phyloP scores from a whole-genome alignment of 2,329 filamentous ascomycete species.

The Pestalotiopsis sp. region DNA sequence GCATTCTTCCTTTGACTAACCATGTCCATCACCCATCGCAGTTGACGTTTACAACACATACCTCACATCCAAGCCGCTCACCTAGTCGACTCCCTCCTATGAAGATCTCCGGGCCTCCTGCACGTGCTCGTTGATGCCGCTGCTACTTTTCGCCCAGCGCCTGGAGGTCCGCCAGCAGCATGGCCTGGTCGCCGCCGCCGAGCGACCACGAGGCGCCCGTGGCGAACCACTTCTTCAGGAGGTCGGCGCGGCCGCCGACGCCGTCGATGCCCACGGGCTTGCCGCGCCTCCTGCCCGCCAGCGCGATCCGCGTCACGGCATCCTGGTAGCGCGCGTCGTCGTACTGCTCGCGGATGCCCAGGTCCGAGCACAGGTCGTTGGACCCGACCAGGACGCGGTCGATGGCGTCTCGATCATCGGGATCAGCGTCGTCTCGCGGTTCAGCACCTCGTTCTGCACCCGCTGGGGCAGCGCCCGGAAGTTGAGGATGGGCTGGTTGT shows the following conservation, averaged over 20 bases:
- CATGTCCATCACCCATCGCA: too few species aligned
- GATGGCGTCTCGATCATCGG: conserved; percentile 42
- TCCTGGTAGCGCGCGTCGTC: conserved; percentile 34
- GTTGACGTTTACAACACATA: too few species aligned
- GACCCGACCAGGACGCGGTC: conserved; percentile 45
- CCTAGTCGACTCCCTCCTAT: background rate
- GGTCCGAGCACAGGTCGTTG: conserved; percentile 45
- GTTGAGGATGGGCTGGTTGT: conserved; percentile 24
- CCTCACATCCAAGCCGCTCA: too few species aligned
- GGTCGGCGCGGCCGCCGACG: conserved; percentile 40
- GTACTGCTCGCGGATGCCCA: conserved; percentile 44
- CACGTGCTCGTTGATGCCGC: background rate
- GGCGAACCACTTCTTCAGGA: conserved; percentile 37
- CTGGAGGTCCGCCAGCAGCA: background rate
- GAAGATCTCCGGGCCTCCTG: background rate
- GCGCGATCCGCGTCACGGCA: conserved; percentile 35
- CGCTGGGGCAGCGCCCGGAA: conserved; percentile 14
- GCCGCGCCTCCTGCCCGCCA: conserved; percentile 38
- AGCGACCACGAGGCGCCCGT: conserved; percentile 23
- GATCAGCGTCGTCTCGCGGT: conserved; percentile 37
- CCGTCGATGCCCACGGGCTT: conserved; percentile 44
- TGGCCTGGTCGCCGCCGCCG: background rate
- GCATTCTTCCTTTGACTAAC: too few species aligned
- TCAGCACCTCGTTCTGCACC: conserved; percentile 25
- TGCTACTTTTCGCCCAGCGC: background rate